Percentiles rank a stretch among this genome's conserved stretches.
Evolutionary conservation across 176 grass and related monocot genomes (phyloP).

Genomic region (Chloris gayana): DNA sequence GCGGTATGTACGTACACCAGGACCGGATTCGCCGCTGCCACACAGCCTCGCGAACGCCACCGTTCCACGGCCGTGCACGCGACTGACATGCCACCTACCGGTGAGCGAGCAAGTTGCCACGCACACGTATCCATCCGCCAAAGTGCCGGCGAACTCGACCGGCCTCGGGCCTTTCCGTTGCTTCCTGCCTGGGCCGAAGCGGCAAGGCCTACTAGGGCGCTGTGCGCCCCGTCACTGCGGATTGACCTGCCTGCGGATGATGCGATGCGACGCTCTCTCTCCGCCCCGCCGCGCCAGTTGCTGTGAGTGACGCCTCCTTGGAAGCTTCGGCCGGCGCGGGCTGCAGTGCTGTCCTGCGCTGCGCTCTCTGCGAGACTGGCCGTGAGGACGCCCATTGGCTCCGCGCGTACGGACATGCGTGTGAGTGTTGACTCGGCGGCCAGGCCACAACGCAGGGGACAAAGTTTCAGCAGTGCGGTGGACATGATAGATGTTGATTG

Average conservation of each 20-base stretch:
- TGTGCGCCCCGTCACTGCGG: neutral
- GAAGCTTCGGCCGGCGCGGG: constrained; percentile 33
- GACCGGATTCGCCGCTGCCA: neutral
- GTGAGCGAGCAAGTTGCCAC: neutral
- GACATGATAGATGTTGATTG: neutral
- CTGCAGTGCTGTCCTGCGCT: neutral
- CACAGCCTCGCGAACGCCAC: neutral
- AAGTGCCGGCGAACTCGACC: neutral
- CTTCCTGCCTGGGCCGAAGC: neutral
- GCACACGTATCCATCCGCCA: neutral
- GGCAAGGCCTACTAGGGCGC: neutral
- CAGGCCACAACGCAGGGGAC: constrained; percentile 33
- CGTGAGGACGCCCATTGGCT: neutral
- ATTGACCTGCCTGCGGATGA: neutral
- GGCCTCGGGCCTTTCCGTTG: neutral
- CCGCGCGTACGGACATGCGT: constrained; percentile 4
- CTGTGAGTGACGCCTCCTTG: neutral
- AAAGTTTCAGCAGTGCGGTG: neutral
- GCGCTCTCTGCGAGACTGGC: neutral
- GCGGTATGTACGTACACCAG: neutral
- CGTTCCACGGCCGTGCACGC: too few relatives aligned
- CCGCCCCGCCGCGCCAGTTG: neutral
- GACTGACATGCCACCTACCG: constrained; percentile 11
- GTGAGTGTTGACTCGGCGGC: constrained; percentile 19
- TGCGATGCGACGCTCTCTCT: neutral